Base-by-base conservation (phyloP, 179 eudicot genomes). In the Heliamphora pulchella region DNA sequence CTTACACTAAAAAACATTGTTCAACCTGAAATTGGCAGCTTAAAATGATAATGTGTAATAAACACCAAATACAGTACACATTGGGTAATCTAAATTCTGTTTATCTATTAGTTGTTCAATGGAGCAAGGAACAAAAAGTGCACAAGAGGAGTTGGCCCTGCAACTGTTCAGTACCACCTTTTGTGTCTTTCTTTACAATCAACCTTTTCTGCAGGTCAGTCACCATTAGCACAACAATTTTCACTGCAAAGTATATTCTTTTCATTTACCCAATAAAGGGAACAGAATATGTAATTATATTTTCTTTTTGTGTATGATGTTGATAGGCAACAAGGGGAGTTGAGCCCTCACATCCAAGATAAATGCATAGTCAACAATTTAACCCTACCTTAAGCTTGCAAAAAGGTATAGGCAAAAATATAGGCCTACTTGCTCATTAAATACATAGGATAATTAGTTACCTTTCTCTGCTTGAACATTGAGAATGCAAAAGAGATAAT, bases 381-480 rank as follows among this genome's bases (percentile, higher is more conserved):
- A 44, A n/a, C 11, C 69, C 50, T 48, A 4, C 47, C 75, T 61
- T 61, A 39, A 54, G 17, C 74, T 50, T 70, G 58, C 1, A 8
- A 54, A 75, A 43, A 43, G 11, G 2, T 8, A 57, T 39, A 53
- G 3, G 9, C 2, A n/a, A 62, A 79, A 41, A 50, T 8, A 3
- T 3, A 22, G 3, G 15, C 53, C 18, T 4, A 15, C 13, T 17
- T 76, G 11, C 39, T 43, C 58, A 44, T 43, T 51, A 44, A 64
- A 18, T 6, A 1, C 2, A 11, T 6, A 10, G 5, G 15, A 47
- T 46, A 15, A 75, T 59, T 7, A 17, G 75, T 57, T 86, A 96
- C 99, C 97, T 96, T 96, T 84, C 97, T 91, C 80, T 96, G 99
- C 84, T 89, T 93, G 87, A 94, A 96, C 97, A 96, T 96, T 7